Base-by-base conservation (phyloP, 73 alveolate species). In the Strombidium stylifer region DNA sequence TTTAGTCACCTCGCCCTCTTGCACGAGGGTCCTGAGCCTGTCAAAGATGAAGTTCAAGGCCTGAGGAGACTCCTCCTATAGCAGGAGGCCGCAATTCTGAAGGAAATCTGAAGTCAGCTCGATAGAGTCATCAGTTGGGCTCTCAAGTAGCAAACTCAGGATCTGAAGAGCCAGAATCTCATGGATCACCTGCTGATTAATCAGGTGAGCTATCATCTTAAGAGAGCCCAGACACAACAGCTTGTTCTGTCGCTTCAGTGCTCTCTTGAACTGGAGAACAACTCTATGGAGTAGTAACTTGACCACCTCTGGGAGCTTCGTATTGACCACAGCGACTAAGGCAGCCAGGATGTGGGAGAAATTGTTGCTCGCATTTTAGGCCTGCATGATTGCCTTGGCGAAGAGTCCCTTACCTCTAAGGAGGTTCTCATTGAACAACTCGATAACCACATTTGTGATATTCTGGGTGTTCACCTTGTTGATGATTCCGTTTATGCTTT, bases 291-390 rank as follows among this genome's bases (percentile, higher is more conserved):
- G 87, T 36, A 92, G 78, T 55, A 97, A 65, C 57, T 87, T 86
- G 24, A 97, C 99, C 14, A 97, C 85, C 59, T 92, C 98, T 7
- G 99, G 99, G 61, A 97, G 88, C 82, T 97, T 97, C 25, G 99
- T 88, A 77, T 97, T 97, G 56, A 97, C 74, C 32, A 97, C 99
- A 30, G 98, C 86, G 3, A 97, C 84, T 50, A 97, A 84, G 15
- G 99, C 99, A 23, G 99, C 99, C 65, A 93, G 96, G 14, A 97
- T 98, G 56, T 94, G 97, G 11, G 99, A 86, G 60, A 84, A 95
- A 58, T 76, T 82, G 34, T 98, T 95, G 5, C 98, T 87, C 34
- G 99, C 97, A 86, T 87, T 77, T 74, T 88, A 89, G 0, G 98
- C 99, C 46, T 95, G 80, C 56, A 87, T 89, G 24, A 87, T 92